Evolutionary conservation across 306 rosid genomes (phyloP), one percentile per base, ranked within the genome.

Genomic region (Dryas drummondii): DNA sequence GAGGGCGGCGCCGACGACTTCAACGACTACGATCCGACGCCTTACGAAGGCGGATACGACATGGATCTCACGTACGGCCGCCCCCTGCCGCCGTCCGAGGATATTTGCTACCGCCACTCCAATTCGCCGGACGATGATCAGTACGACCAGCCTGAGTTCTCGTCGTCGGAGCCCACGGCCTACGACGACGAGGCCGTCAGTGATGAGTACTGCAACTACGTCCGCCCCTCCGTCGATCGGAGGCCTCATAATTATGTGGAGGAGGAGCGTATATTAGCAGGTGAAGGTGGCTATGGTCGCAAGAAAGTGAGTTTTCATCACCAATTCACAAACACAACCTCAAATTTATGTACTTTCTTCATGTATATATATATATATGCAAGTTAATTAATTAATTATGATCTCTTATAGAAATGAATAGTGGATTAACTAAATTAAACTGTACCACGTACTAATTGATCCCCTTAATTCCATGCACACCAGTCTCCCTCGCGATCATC

Each of bases 31-130:
- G 94, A 87, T 59, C 90, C 91, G 0, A 87, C 91, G 0, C 94
- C 91, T 0, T 89, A 89, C 52, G 85, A 89, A 6, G 94, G 94
- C 5, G 91, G 91, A 2, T 89, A 89, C 77, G 83, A 89, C 71
- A 80, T 87, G 37, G 37, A 11, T 4, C 59, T 87, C 26, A 89
- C 83, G 5, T 87, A 87, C 42, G 91, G 94, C 13, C 90, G 87
- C n/a, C 90, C 94, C 17, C 22, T 87, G 14, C 78, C 79, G 4
- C 91, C 90, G 0, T 80, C 86, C 0, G 86, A 87, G 0, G 6
- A 41, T 42, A 74, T 47, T 10, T 74, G 71, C n/a, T 74, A 37
- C 15, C 68, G 6, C 1, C 56, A 46, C n/a, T 59, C 58, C 2
- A 5, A 67, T 0, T 17, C 27, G 6, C 2, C 6, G 4, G 48